Evolutionary conservation across 2,329 filamentous ascomycete genomes (phyloP), one percentile per base, ranked within the genome.

Genomic region (Gremmenia infestans): DNA sequence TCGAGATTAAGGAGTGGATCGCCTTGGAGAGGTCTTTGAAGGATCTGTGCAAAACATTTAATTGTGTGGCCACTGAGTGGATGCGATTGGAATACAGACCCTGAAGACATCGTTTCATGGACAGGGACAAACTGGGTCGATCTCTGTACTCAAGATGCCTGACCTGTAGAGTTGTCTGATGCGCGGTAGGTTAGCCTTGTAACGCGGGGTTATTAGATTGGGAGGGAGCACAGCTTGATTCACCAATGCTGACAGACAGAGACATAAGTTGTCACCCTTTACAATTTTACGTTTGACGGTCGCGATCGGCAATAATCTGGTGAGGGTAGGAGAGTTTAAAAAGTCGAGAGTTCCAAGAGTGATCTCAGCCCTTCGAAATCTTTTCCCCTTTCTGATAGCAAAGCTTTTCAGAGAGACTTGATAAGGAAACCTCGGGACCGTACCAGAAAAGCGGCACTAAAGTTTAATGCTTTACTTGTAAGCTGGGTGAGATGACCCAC

Each of bases 1-100:
- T 66, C n/a, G 77, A 71, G 48, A 81, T 64, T 68, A 77, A 81
- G 66, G 72, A 69, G 53, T 73, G 73, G 68, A 86, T 76, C 54
- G 80, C 78, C 72, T 81, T 86, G 62, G 74, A 73, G 48, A 87
- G 75, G 64, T 86, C 82, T 67, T 82, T 86, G 47, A 81, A 56
- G 36, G 66, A 68, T 55, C 69, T 70, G 59, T 70, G 59, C 23
- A 46, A 37, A 39, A 15, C 22, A 47, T 32, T 54, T 32, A 54
- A 28, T 43, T 35, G 19, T 14, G 12, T 43, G 22, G 5, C 37
- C 15, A 14, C 14, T 23, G 37, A 45, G 14, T 28, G 49, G 37
- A 51, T 51, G 17, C 7, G 49, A 6, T 51, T 50, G 36, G n/a
- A 49, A 12, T 35, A 56, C 60, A 48, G 32, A 63, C 60, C 60